Evolutionary conservation across 1,284 basidiomycete species (phyloP), one percentile per base, ranked within the genome.

Genomic region (Tremellales sp.): DNA sequence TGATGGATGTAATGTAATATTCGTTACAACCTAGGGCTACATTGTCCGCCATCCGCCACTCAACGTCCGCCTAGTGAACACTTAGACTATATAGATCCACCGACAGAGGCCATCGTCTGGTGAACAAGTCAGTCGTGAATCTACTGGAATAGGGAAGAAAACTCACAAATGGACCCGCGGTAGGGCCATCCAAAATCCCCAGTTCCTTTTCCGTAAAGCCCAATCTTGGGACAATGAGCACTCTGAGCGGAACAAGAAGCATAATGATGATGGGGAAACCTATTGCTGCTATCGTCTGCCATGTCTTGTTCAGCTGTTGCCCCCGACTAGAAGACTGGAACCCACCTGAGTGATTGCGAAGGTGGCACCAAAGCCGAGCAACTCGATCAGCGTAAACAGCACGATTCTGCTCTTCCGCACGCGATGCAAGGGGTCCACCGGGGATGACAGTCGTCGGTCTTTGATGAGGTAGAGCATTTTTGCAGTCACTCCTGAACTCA

Each of bases 201-300:
- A 98, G 75, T 66, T 97, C 93, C 47, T 86, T 83, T 1, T 74
- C 64, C 0, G 85, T 85, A 69, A 97, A 94, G 1, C 86, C 81
- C 27, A 91, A 72, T 18, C 75, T 76, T 1, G 93, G 91, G 3
- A 97, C 78, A 13, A 90, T 54, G 48, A 78, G 77, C 34, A 81
- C 80, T 37, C 94, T 78, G 5, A 94, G 58, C 0, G 93, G 93
- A n/a, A 97, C 80, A 16, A 97, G 78, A 16, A 89, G 71, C 61
- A 88, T 81, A 63, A 97, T 95, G 54, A 95, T 81, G 33, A 95
- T 78, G 0, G 92, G 91, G 68, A 97, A 97, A 1, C 87, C 90
- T 47, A 95, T 90, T 0, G 87, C 86, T 43, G 86, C 88, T 43
- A 88, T 85, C 0, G 91, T 97, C 68, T 94, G 86, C 1, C n/a